phyloP scores from a whole-genome alignment of 1,139 yeast genomes.

The Diutina ranongensis region DNA sequence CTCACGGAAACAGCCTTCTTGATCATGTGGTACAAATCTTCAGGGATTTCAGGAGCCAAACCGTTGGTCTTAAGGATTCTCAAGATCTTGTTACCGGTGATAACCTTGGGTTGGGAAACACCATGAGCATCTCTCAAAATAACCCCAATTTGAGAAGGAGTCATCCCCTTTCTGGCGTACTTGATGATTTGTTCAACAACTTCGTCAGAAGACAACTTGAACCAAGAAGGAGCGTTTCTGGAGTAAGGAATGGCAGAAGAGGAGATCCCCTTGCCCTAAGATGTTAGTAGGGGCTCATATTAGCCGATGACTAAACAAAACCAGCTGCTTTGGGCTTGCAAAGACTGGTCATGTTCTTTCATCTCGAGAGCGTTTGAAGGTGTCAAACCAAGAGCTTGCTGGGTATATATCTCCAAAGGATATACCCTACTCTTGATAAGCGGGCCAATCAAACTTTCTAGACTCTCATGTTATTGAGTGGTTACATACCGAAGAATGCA shows the following conservation, averaged over 20 bases:
- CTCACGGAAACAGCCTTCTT: constrained; percentile 99
- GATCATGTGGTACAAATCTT: constrained; percentile 97
- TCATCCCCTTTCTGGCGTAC: constrained; percentile 99
- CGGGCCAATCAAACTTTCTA: constrained; percentile 13
- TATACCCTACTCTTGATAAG: constrained; percentile 25
- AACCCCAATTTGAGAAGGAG: constrained; percentile 99
- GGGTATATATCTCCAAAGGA: background rate
- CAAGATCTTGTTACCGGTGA: constrained; percentile 99
- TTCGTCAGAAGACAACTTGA: constrained; percentile 91
- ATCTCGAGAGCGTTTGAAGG: constrained; percentile 10
- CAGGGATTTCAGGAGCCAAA: constrained; percentile 99
- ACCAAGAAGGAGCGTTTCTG: constrained; percentile 98
- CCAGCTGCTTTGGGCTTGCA: too few species aligned
- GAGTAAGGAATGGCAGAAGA: constrained; percentile 99
- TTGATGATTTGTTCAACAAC: constrained; percentile 97
- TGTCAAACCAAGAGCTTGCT: constrained; percentile 23
- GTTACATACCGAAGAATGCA: constrained; percentile 67
- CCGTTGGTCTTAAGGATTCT: constrained; percentile 99
- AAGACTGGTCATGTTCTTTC: too few species aligned
- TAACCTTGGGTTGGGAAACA: constrained; percentile 93
- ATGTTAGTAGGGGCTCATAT: constrained; percentile 19
- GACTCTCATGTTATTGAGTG: constrained; percentile 9
- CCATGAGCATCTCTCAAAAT: constrained; percentile 99
- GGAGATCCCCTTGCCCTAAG: constrained; percentile 97
- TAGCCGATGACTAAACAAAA: too few species aligned